A percentile compares a stretch with the other conserved stretches of the same genome.
Conservation (phyloP, 805 yeast genomes). For the Metschnikowia sp. region DNA sequence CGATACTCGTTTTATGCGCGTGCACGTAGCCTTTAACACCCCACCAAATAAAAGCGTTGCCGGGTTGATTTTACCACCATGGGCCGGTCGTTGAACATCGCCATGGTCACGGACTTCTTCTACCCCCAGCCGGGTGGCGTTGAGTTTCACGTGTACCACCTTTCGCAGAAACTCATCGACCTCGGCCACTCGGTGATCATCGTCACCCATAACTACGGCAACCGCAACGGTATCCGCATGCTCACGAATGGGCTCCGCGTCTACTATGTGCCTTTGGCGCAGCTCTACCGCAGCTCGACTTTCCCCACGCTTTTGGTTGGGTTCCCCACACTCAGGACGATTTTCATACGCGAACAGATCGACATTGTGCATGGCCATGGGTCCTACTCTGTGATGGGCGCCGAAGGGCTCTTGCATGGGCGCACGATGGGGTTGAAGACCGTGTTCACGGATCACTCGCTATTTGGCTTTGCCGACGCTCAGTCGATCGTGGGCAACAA, state of each 20-base stretch:
- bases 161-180: constrained; percentile 76
- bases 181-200: constrained; percentile 84
- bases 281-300: constrained; percentile 78
- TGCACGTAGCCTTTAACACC: no score
- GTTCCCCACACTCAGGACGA: constrained; percentile 81
- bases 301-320: constrained; percentile 87
- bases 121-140: constrained; percentile 99
- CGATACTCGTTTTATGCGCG: not conserved
- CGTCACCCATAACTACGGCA: constrained; percentile 84
- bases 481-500: constrained; percentile 85
- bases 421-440: constrained; percentile 89
- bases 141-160: constrained; percentile 89
- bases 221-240: constrained; percentile 76
- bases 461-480: constrained; percentile 89
- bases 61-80: not conserved
- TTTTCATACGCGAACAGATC: constrained; percentile 78
- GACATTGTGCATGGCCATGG: constrained; percentile 96
- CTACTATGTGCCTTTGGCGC: constrained; percentile 81
- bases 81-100: constrained; percentile 28
- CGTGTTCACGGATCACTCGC: constrained; percentile 92
- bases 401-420: constrained; percentile 89
- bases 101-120: constrained; percentile 94
- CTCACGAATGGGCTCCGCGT: constrained; percentile 90
- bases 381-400: constrained; percentile 78
- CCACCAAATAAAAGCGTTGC: no score